Percentiles rank a stretch among this genome's conserved stretches.
Conservation (phyloP, 192 early-diverging fungal species). For the Linnemannia schmuckeri region DNA sequence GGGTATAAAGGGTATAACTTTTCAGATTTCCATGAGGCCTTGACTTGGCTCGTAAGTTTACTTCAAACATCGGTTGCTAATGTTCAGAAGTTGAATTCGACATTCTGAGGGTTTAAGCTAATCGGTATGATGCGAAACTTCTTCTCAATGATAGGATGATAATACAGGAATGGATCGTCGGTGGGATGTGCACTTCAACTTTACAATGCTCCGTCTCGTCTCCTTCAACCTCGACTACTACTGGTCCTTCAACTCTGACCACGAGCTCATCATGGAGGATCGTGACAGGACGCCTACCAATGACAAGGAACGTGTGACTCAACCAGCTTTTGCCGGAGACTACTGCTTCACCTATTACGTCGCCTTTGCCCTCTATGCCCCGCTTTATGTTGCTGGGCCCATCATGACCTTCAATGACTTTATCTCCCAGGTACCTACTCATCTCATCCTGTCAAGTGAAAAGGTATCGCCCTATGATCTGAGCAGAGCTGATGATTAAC, state of each 20-base stretch:
- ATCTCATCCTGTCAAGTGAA: not conserved
- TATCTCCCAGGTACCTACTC: conserved; percentile 75
- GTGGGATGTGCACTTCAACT: conserved; percentile 94
- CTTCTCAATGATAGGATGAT: conserved; percentile 64
- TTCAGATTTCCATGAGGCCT: conserved; percentile 55
- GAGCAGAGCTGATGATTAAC: conserved; percentile 18
- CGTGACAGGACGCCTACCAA: conserved; percentile 46
- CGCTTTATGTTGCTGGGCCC: conserved; percentile 94
- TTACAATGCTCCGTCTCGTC: conserved; percentile 89
- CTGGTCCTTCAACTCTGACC: conserved; percentile 67
- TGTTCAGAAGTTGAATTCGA: not conserved
- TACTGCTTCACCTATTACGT: conserved; percentile 87
- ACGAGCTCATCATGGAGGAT: conserved; percentile 31
- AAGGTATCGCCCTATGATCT: too few relatives aligned
- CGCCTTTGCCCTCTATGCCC: conserved; percentile 88
- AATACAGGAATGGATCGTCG: conserved; percentile 78
- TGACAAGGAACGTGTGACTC: conserved; percentile 72
- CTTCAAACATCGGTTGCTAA: not conserved
- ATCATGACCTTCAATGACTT: conserved; percentile 97
- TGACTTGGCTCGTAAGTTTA: conserved; percentile 75
- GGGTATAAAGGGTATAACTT: conserved; percentile 82
- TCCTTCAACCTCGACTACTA: conserved; percentile 97
- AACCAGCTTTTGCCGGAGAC: conserved; percentile 68
- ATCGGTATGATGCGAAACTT: not conserved
- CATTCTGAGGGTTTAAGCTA: not conserved